Evolutionary conservation across 1,139 yeast genomes (phyloP), one percentile per base, ranked within the genome.

Genomic region (Diutina scorzettiae): DNA sequence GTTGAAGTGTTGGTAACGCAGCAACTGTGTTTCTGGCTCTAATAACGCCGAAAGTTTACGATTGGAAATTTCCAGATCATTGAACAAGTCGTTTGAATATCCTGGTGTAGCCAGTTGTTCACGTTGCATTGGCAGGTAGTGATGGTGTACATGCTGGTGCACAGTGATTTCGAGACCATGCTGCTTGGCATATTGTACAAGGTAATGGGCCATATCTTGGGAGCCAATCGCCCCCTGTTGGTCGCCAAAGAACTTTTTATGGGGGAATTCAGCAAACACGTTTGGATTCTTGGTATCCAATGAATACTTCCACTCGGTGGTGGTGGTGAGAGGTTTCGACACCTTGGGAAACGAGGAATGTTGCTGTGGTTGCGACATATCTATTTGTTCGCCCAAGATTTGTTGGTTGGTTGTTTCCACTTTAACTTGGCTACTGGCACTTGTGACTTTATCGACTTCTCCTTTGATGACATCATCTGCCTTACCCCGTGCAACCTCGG

Each of bases 61-160:
- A 24, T 25, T 16, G 18, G 19, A 24, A 7, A 12, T 12, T 39
- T 25, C 34, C 17, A n/a, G 34, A 27, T 21, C 34, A 16, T 23
- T 23, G 17, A 14, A 42, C 23, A 34, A 31, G 44, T 31, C 41
- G 41, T 12, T 20, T 18, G 25, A 16, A 11, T 32, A 32, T 14
- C 40, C 43, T 5, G 34, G 36, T 19, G 21, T 41, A 20, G 12
- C 40, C 41, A 58, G 37, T 14, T 30, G 34, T 25, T 20, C 36
- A 14, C 33, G 12, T 24, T 14, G 28, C 27, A 60, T 64, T 1
- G 73, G 67, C 2, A 69, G 59, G 53, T 76, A 76, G 54, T 76
- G 82, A 54, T 81, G 84, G 53, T 82, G 86, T 42, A 84, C 79
- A 58, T 86, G 95, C 55, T 86, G 95, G 59, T 85, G 95, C 16